Percentiles rank a stretch among this genome's conserved stretches.
Evolutionary conservation across 2,329 filamentous ascomycete genomes (phyloP).

Genomic region (Dactylellina haptotyla): DNA sequence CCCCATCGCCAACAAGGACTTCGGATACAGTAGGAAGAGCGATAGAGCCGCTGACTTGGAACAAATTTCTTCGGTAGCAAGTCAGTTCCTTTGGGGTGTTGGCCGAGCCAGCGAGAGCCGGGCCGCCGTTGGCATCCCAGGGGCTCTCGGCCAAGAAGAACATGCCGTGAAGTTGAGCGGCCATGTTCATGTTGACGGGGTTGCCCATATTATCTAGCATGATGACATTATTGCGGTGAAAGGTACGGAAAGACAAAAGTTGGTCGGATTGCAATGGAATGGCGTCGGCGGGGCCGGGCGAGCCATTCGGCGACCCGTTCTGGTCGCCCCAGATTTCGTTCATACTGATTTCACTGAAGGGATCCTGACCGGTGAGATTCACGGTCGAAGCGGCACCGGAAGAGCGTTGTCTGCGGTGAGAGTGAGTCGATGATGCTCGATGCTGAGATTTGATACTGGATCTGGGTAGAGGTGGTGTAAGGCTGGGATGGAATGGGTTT

Average conservation of each 20-base stretch:
- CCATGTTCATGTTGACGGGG: constrained; percentile 73
- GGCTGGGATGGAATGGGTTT: constrained; percentile 21
- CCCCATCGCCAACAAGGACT: constrained; percentile 83
- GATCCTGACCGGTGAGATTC: constrained; percentile 36
- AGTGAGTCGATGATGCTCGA: constrained; percentile 40
- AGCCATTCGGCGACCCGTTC: constrained; percentile 43
- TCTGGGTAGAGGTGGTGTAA: constrained; percentile 34
- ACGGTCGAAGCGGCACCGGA: constrained; percentile 37
- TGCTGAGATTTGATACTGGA: constrained; percentile 38
- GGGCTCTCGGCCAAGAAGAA: constrained; percentile 87
- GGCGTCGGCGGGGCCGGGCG: constrained; percentile 35
- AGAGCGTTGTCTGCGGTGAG: constrained; percentile 45
- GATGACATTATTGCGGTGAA: constrained; percentile 59
- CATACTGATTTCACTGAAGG: constrained; percentile 49
- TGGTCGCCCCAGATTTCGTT: constrained; percentile 40
- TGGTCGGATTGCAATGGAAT: constrained; percentile 40
- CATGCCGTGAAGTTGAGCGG: constrained; percentile 85
- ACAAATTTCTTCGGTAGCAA: constrained; percentile 93
- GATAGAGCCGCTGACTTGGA: constrained; percentile 91
- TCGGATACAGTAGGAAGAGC: constrained; percentile 80
- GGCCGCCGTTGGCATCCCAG: constrained; percentile 69
- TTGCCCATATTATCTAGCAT: constrained; percentile 74
- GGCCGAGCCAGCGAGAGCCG: constrained; percentile 65
- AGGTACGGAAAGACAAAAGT: constrained; percentile 48
- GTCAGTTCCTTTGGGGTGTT: constrained; percentile 79